Evolutionary conservation across 2,329 filamentous ascomycete genomes (phyloP).

Genomic region (Penicillium digitatum): DNA sequence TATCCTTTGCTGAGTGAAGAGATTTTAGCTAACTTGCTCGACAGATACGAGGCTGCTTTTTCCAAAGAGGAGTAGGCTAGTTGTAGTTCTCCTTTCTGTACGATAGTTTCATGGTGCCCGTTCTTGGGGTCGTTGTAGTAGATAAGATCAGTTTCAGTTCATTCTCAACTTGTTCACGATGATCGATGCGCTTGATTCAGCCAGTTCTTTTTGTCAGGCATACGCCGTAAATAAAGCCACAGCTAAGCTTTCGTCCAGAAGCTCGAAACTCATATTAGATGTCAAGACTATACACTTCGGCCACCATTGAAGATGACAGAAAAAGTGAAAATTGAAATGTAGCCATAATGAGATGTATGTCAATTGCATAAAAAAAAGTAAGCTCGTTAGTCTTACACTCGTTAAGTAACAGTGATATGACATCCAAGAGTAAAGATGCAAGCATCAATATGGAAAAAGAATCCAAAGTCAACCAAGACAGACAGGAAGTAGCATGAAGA

Average conservation of each 20-base stretch:
- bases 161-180: background rate
- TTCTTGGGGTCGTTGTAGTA: constrained; percentile 5
- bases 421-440: constrained; percentile 7
- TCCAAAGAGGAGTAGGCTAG: constrained; percentile 20
- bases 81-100: constrained; percentile 1
- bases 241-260: background rate
- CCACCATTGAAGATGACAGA: background rate
- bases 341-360: background rate
- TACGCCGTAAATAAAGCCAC: background rate
- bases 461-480: constrained; percentile 5
- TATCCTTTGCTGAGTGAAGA: constrained; percentile 21
- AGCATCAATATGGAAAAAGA: constrained; percentile 1
- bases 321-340: background rate
- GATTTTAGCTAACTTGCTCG: constrained; percentile 7
- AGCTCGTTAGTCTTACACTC: constrained; percentile 10
- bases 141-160: constrained; percentile 5
- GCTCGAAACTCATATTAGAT: background rate
- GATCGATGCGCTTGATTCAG: background rate
- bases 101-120: constrained; percentile 3
- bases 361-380: constrained; percentile 2
- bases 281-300: background rate
- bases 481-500: constrained; percentile 1
- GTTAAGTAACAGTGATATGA: constrained; percentile 5
- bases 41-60: constrained; percentile 40
- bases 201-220: background rate